A percentile compares a stretch with the other conserved stretches of the same genome.
Conservation (phyloP, 768 basidiomycete species). For the Psilocybe azurescens region DNA sequence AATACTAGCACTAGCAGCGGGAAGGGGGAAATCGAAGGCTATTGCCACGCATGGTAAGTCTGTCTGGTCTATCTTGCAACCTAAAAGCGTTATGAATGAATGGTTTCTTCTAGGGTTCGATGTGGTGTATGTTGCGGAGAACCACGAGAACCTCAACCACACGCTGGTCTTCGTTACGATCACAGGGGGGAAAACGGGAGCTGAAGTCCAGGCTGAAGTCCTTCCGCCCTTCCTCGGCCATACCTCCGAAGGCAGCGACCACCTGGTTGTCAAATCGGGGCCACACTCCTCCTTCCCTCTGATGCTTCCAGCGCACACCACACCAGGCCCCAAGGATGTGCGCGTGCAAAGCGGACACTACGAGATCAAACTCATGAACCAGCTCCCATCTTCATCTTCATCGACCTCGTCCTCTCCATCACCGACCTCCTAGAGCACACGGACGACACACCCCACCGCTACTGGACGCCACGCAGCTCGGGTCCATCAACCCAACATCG, state of each 20-base stretch:
- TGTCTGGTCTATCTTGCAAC: neutral
- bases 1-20: constrained; percentile 16
- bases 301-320: constrained; percentile 57
- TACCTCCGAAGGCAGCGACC: constrained; percentile 50
- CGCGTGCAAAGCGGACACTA: constrained; percentile 61
- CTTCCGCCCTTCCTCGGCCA: constrained; percentile 49
- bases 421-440: constrained; percentile 23
- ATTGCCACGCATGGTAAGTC: constrained; percentile 22
- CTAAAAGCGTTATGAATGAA: neutral
- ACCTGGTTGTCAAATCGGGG: constrained; percentile 67
- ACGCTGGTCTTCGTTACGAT: constrained; percentile 77
- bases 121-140: constrained; percentile 65
- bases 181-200: constrained; percentile 49
- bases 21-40: constrained; percentile 26
- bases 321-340: constrained; percentile 66
- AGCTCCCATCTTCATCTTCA: constrained; percentile 26
- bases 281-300: constrained; percentile 61
- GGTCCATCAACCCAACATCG: constrained; percentile 55
- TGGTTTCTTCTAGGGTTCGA: constrained; percentile 40
- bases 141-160: constrained; percentile 85
- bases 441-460: constrained; percentile 47
- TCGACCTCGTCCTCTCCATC: constrained; percentile 23
- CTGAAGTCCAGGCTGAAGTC: constrained; percentile 71
- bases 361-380: constrained; percentile 70
- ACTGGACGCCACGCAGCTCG: constrained; percentile 74